phyloP scores from a whole-genome alignment of 495 filamentous ascomycete genomes.

The Aspergillus panamensis region DNA sequence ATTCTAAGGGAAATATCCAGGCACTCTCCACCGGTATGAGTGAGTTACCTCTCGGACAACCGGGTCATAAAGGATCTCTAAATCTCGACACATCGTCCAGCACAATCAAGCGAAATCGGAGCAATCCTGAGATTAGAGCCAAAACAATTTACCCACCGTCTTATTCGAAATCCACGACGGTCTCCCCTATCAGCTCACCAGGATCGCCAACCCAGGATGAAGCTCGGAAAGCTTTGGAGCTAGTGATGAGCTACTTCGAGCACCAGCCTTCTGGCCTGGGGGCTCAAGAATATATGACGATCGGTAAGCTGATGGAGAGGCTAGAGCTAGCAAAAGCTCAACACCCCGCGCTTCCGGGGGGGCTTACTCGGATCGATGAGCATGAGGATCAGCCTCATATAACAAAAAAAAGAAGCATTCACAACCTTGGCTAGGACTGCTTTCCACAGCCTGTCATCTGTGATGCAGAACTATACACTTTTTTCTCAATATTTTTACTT shows the following conservation, averaged over 20 bases:
- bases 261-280: slow-evolving; percentile 64
- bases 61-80: slow-evolving; percentile 17
- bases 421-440: slow-evolving; percentile 31
- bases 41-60: slow-evolving; percentile 62
- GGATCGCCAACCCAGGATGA: slow-evolving; percentile 86
- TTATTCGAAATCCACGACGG: slow-evolving; percentile 34
- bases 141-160: slow-evolving; percentile 49
- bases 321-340: slow-evolving; percentile 65
- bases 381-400: slow-evolving; percentile 38
- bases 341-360: slow-evolving; percentile 58
- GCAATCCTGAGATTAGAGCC: slow-evolving; percentile 43
- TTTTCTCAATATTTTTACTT: slow-evolving; percentile 3
- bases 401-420: slow-evolving; percentile 55
- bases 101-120: slow-evolving; percentile 44
- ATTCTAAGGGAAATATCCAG: slow-evolving; percentile 56
- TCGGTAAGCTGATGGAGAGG: slow-evolving; percentile 84
- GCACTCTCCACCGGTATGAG: slow-evolving; percentile 56
- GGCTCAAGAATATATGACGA: slow-evolving; percentile 76
- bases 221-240: slow-evolving; percentile 77
- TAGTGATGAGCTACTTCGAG: slow-evolving; percentile 81
- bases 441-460: background rate
- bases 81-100: slow-evolving; percentile 26
- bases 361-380: slow-evolving; percentile 62
- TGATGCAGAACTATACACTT: background rate
- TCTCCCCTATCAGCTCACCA: slow-evolving; percentile 39